Evolutionary conservation across 352 stramenopile species (phyloP), one percentile per base, ranked within the genome.

Genomic region (Pythium volutum): DNA sequence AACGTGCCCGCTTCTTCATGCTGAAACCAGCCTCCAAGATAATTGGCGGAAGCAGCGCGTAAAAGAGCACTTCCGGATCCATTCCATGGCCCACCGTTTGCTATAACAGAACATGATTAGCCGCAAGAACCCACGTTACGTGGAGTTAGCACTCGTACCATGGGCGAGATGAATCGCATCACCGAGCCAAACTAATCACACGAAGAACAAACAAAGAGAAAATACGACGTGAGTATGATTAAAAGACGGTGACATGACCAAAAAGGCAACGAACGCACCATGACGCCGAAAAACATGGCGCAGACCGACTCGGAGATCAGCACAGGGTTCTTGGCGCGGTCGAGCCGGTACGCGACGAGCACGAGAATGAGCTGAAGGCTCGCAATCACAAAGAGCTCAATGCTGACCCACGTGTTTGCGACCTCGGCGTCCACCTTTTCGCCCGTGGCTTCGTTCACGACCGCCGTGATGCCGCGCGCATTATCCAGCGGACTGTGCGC

Each of bases 1-100:
- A n/a, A 60, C 71, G 34, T 77, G 89, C 84, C 55, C 79, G 74
- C 65, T 93, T 93, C 71, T 95, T 93, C 82, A 93, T 95, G 53
- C 77, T 93, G 57, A 95, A 95, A 9, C 86, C 86, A 16, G 84
- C 86, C 62, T 95, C 86, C 14, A 93, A 59, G 36, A 95, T 95
- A 66, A 95, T 95, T 31, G 86, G 86, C 12, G 86, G 86, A 18
- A 95, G 63, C 25, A 81, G 41, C 77, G 77, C 82, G 55, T 88
- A 90, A 63, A 95, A 95, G 25, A 95, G 73, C 25, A 93, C 75
- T 74, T 95, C 79, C 0, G 86, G 81, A 46, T 92, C 84, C 70
- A 95, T 80, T 29, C 79, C 83, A 55, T 90, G 89, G 59, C 88
- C 88, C 43, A 91, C 68, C 38, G 83, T 87, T 77, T 91, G 77